Evolutionary conservation across 2,329 filamentous ascomycete species (phyloP), one percentile per base, ranked within the genome.

Genomic region (Cryoendolithus antarcticus): DNA sequence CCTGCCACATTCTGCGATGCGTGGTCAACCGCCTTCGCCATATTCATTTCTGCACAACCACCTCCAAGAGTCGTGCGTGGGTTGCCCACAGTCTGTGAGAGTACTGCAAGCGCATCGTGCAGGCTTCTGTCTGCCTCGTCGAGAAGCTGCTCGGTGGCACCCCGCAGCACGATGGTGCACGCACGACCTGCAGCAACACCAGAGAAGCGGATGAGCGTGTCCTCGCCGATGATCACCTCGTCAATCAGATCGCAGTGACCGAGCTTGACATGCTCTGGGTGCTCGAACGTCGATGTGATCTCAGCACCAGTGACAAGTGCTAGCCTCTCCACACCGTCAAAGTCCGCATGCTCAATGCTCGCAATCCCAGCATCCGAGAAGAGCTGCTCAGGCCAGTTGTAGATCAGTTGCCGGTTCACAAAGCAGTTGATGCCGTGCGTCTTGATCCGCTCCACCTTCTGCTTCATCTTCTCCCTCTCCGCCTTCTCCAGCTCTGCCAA

Each of bases 341-440:
- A 98, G 66, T 98, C 91, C 49, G 91, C 91, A 62, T 98, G 91
- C 69, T 98, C 91, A 53, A 98, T 98, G 21, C 86, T 94, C 72
- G 93, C 84, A 64, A 98, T 96, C 46, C 91, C 91, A 6, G 88
- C 89, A 62, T 98, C 91, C 29, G 89, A 86, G 59, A 98, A 98
- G 34, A 98, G 80, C 67, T 98, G 91, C 66, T 98, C 91, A 4
- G 91, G 91, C 91, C 91, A 98, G 73, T 98, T 98, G 74, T 98
- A 98, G 67, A 98, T 98, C 48, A 98, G 77, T 64, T 98, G 91
- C 53, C 91, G 75, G 75, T 98, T 98, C 64, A 98, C 94, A 65
- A 98, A 98, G 72, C 91, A 96, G 75, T 98, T 98, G 69, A 98
- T 95, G 43, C 91, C 91, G 58, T 98, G 91, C 34, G 86, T 75